Evolutionary conservation across 768 basidiomycete species (phyloP).

Genomic region (Dioszegia crocea): DNA sequence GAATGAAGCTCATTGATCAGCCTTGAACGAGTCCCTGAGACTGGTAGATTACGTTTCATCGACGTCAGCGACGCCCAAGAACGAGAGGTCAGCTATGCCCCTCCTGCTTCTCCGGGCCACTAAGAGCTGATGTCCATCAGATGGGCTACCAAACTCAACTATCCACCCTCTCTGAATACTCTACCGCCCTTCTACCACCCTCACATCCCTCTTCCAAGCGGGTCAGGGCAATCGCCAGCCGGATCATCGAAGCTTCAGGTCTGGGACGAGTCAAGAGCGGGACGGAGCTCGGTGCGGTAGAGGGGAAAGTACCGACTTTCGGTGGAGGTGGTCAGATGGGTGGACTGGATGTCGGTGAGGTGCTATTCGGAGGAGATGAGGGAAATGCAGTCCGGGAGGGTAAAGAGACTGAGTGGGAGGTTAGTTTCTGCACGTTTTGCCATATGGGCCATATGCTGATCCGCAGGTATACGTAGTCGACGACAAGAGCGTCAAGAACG

Average conservation of each 20-base stretch:
- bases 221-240: conserved; percentile 65
- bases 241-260: conserved; percentile 66
- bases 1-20: conserved; percentile 51
- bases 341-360: conserved; percentile 21
- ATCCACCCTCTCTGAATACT: conserved; percentile 58
- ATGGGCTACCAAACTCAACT: conserved; percentile 43
- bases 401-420: conserved; percentile 49
- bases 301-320: conserved; percentile 33
- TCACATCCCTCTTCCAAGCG: conserved; percentile 64
- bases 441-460: neutral
- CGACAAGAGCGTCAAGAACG: conserved; percentile 67
- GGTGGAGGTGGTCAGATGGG: conserved; percentile 22
- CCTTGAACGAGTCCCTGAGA: conserved; percentile 78
- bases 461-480: conserved; percentile 68
- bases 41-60: conserved; percentile 85
- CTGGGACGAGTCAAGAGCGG: conserved; percentile 61
- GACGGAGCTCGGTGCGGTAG: conserved; percentile 34
- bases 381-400: conserved; percentile 20
- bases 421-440: conserved; percentile 20
- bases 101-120: neutral
- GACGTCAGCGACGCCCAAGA: conserved; percentile 63
- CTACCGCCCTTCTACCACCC: conserved; percentile 60
- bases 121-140: conserved; percentile 20
- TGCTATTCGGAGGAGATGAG: conserved; percentile 28
- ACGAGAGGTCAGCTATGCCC: conserved; percentile 53